Base-by-base conservation (phyloP, 768 basidiomycete species). In the Clitopilus hobsonii region DNA sequence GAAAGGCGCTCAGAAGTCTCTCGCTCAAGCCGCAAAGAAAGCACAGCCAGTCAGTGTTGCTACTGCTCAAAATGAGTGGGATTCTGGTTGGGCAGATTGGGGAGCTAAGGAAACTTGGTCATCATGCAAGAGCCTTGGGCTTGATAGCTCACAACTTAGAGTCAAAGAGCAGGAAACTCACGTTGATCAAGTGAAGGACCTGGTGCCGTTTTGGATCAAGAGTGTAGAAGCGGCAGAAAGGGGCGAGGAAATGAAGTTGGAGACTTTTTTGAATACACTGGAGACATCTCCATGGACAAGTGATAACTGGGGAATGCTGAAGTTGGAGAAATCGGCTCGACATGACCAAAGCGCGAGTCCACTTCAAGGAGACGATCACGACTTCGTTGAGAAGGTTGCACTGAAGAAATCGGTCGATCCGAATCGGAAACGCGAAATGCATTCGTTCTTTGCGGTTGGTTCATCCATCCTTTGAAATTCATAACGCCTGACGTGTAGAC, bases 161-260 rank as follows among this genome's bases (percentile, higher is more conserved):
- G 64, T 58, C 59, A 61, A 56, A 53, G 66, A 60, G 56, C 54
- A 66, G 64, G 57, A 70, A 64, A 11, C 61, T 57, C 59, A 64
- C 49, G 72, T 81, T n/a, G 80, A 82, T 56, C 70, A 76, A 10
- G 71, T 80, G 22, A 66, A 67, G 30, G 79, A 81, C 61, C 60
- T 81, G 59, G 74, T 84, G 28, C 76, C 77, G 2, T 83, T 82
- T 64, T 84, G 83, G 83, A 70, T 72, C 41, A 65, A 72, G 11
- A 78, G 75, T 0, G 67, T 84, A 5, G 68, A 73, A 48, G 80
- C 78, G 1, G 81, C 78, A 20, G 71, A 74, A 67, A 69, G 69
- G 14, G 80, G 77, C 3, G 70, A 76, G 38, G 69, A 74, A 41
- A 63, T 73, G 27, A 69, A 65, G 23, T 56, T 80, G 65, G 78